Base-by-base conservation (phyloP, 2,329 filamentous ascomycete species). In the Leptosphaerulina australis region DNA sequence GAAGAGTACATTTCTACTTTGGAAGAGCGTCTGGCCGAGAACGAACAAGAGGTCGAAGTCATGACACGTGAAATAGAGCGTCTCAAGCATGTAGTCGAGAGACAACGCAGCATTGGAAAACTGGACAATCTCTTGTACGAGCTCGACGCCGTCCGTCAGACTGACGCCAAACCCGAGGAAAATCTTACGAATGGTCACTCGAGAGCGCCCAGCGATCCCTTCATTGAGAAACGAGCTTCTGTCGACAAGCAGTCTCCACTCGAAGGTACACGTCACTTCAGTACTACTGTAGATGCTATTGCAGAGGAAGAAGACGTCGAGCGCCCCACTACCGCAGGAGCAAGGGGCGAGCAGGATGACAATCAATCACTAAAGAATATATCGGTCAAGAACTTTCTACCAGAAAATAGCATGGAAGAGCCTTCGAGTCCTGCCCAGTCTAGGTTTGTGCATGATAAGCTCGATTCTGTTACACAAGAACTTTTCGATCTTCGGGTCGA, bases 1-100 rank as follows among this genome's bases (percentile, higher is more conserved):
- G 94, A 99, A 71, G 94, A 97, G 59, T 99, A 99, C 72, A 97
- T 99, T 44, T 96, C 93, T 1, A 97, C 92, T 0, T 79, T 99
- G 9, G 94, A 99, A 70, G 94, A 97, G 75, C 88, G 93, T 17
- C 82, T 99, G 7, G 94, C 94, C 0, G 94, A 99, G 74, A 88
- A 93, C 2, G 94, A 99, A 66, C 93, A 97, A 72, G 94, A 99
- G 69, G 86, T 90, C 58, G 94, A 97, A 71, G 78, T 97, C 53
- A 97, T 99, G 93, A 91, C 96, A 71, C 90, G 93, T 26, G 94
- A 99, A 68, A 90, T 99, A 56, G 90, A 97, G 66, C 86, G 93
- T 25, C 80, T 99, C 10, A 94, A 97, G 73, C 90, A 96, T 72
- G 91, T 99, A 6, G 86, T 99, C 41, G 93, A 97, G 73, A 89